Evolutionary conservation across 192 early-diverging fungal species (phyloP).

Genomic region (Backusella parvicylindrica): DNA sequence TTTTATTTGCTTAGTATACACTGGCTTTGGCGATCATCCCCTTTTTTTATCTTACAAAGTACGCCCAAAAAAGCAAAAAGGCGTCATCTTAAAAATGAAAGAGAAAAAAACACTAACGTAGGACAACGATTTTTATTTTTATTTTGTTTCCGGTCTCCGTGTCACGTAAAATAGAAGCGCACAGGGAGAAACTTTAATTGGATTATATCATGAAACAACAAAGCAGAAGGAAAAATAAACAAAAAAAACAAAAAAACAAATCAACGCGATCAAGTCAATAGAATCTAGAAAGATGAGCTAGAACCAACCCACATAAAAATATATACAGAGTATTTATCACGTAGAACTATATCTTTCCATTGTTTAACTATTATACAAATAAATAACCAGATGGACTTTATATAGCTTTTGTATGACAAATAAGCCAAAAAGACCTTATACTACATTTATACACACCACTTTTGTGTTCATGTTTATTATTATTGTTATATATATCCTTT

Average conservation of each 20-base stretch:
- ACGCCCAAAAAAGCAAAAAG: not conserved
- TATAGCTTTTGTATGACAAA: not conserved
- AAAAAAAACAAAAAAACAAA: not conserved
- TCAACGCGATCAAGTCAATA: not conserved
- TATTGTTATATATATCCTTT: not conserved
- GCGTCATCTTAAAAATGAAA: not conserved
- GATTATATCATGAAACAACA: not conserved
- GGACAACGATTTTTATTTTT: not conserved
- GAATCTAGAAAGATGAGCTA: not conserved
- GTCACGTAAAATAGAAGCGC: not conserved
- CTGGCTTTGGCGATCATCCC: too few species aligned
- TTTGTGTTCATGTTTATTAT: not conserved
- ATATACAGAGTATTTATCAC: not conserved
- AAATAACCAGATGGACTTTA: not conserved
- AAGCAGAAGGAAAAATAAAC: not conserved
- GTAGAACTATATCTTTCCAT: not conserved
- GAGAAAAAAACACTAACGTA: not conserved
- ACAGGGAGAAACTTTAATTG: not conserved
- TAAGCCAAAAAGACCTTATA: not conserved
- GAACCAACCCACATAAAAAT: not conserved
- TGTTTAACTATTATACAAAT: not conserved
- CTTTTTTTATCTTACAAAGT: not conserved
- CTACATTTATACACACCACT: not conserved
- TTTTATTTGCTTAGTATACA: too few species aligned
- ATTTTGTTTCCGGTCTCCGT: not conserved